Conservation (phyloP, 768 basidiomycete genomes). For the Lactarius evosmus region DNA sequence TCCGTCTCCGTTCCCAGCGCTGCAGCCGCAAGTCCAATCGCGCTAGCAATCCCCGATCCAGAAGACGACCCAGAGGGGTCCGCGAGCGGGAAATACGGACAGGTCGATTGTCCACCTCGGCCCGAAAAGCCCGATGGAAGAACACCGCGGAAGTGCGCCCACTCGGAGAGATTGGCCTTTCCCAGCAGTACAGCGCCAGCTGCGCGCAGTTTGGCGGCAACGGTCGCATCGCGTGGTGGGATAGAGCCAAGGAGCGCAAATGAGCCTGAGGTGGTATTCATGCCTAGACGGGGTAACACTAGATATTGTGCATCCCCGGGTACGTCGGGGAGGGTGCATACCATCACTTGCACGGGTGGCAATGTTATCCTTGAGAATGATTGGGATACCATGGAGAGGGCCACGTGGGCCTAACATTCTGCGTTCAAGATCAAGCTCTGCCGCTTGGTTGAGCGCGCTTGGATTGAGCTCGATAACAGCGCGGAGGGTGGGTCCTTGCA, state of each 20-base stretch:
- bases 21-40: slow-evolving; percentile 45
- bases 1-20: slow-evolving; percentile 48
- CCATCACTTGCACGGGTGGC: slow-evolving; percentile 35
- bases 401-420: slow-evolving; percentile 30
- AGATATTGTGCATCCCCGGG: slow-evolving; percentile 31
- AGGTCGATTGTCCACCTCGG: slow-evolving; percentile 44
- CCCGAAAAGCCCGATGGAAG: slow-evolving; percentile 45
- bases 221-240: slow-evolving; percentile 37
- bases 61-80: slow-evolving; percentile 43
- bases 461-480: slow-evolving; percentile 43
- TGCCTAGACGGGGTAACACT: slow-evolving; percentile 29
- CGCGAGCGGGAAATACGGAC: slow-evolving; percentile 43
- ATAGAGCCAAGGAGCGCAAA: slow-evolving; percentile 37
- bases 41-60: slow-evolving; percentile 40
- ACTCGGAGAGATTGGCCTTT: slow-evolving; percentile 44
- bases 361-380: slow-evolving; percentile 39
- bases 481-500: slow-evolving; percentile 37
- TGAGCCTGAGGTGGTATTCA: slow-evolving; percentile 40
- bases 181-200: slow-evolving; percentile 42
- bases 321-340: slow-evolving; percentile 11
- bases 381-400: slow-evolving; percentile 37
- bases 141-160: slow-evolving; percentile 40
- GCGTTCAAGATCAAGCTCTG: slow-evolving; percentile 33
- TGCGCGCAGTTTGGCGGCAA: slow-evolving; percentile 34
- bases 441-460: slow-evolving; percentile 38